Evolutionary conservation across 768 basidiomycete genomes (phyloP), one percentile per base, ranked within the genome.

Genomic region (Lactifluus volemus): DNA sequence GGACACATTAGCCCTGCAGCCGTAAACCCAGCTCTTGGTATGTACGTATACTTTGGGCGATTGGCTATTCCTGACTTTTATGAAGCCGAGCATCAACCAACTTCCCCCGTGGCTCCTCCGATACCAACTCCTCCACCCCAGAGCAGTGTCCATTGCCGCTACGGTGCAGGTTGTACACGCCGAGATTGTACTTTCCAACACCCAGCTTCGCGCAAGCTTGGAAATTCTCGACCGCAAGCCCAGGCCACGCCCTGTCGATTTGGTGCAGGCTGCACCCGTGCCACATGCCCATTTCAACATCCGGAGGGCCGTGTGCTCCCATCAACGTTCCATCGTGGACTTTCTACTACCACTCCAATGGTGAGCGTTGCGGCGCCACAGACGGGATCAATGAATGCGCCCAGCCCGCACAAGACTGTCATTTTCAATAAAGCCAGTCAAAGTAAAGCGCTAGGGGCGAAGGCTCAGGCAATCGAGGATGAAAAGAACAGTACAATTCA

Each of bases 1-100:
- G 84, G 84, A 25, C 94, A 98, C 71, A 87, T 93, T 61, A 94
- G 92, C 68, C 92, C 93, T 11, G 91, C 94, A 15, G 84, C 84
- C 42, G 76, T 84, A 15, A 81, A 84, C 63, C 83, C 86, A 12
- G 48, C 54, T 67, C 78, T 79, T 74, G 82, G 84, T 85, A 74
- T 45, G 73, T 69, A 60, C 67, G 64, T 38, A 14, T 34, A 15
- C 11, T 51, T 42, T 17, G 15, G 1, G 11, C 41, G n/a, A 44
- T 7, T 7, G 6, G 29, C 45, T 39, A 14, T 8, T 64, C 21
- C 53, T 58, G 42, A 58, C 50, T 30, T n/a, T 54, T 53, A 14
- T 44, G 14, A 47, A 65, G 65, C 63, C 34, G 65, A 66, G 49
- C 60, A 61, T n/a, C 53, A 63, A 10, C 9, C 59, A 32, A 55